Evolutionary conservation across 169 alveolate genomes (phyloP), one percentile per base, ranked within the genome.

Genomic region (Babesia gibsoni): DNA sequence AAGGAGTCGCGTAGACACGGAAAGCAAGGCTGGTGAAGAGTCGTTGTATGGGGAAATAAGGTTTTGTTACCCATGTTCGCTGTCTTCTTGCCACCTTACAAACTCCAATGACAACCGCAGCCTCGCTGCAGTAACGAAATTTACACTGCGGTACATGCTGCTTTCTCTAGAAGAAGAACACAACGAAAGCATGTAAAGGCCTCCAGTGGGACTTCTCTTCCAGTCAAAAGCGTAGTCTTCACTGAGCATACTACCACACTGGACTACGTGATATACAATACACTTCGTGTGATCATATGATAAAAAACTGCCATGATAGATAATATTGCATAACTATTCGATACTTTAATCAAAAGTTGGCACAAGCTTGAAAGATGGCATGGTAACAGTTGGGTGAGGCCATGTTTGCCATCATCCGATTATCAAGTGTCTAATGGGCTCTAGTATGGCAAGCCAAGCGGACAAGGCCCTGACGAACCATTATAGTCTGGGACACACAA

Each of bases 361-460:
- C n/a, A n/a, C n/a, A n/a, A n/a, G n/a, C n/a, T n/a, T n/a, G n/a
- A n/a, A n/a, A n/a, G n/a, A n/a, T n/a, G n/a, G n/a, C n/a, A n/a
- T n/a, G n/a, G n/a, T n/a, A n/a, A n/a, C n/a, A n/a, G n/a, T n/a
- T n/a, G n/a, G n/a, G n/a, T n/a, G n/a, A n/a, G n/a, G n/a, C n/a
- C n/a, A n/a, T n/a, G n/a, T 27, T 9, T 27, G 57, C 35, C 18
- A 14, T 14, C 35, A 12, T 48, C n/a, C 45, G n/a, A 12, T 37
- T 37, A 12, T 12, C 8, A 12, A 8, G 45, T 37, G 45, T 12
- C 45, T 8, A 12, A 8, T 45, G 53, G 7, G 52, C 46, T 4
- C 56, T 39, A 77, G 32, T 56, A 77, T 20, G 85, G 85, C 22
- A 25, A 54, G n/a, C 85, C 85, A n/a, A 67, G 63, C 20, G 85